Evolutionary conservation across 495 filamentous ascomycete species (phyloP), one percentile per base, ranked within the genome.

Genomic region (Aspergillus biplanus): DNA sequence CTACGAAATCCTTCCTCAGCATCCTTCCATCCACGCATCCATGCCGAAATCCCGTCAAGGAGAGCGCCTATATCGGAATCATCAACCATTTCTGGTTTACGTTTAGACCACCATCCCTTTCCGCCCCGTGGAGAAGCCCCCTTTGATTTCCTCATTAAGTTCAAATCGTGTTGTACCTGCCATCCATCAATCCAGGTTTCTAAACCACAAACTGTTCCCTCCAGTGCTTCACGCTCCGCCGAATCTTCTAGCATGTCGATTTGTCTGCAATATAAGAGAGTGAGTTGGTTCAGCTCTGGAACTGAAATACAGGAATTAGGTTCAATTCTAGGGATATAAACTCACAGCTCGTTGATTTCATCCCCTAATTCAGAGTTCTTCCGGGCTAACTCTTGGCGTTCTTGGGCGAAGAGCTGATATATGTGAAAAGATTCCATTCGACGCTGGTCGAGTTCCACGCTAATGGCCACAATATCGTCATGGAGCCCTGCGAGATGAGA

Each of bases 11-110:
- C 77, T 56, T 76, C 76, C 66, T 78, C 73, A 13, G 74, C 67
- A 65, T 79, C 76, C 55, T 68, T 72, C 76, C 76, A 78, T 12
- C 76, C 78, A 8, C 75, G 68, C 76, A 79, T 78, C 76, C 76
- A 80, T 7, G 72, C 78, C 16, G 52, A 68, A 7, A 79, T 70
- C 0, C 76, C 78, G 15, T 80, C 78, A 12, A 77, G 53, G 11
- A 78, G 65, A 31, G 63, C 59, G 39, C 77, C 72, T 27, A 56
- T 59, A 27, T 76, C 70, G 15, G 63, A 64, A 13, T 67, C 68
- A 32, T 21, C 31, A 5, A 52, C 55, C n/a, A 64, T 52, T 12
- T 66, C 61, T 1, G 33, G 44, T 44, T 68, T 65, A 27, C 65
- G 60, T 54, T 65, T 67, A 18, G 55, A 52, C 65, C 70, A 72